A percentile compares a stretch with the other conserved stretches of the same genome.
Evolutionary conservation across 2,329 filamentous ascomycete species (phyloP).

Genomic region (Alternaria longipes): DNA sequence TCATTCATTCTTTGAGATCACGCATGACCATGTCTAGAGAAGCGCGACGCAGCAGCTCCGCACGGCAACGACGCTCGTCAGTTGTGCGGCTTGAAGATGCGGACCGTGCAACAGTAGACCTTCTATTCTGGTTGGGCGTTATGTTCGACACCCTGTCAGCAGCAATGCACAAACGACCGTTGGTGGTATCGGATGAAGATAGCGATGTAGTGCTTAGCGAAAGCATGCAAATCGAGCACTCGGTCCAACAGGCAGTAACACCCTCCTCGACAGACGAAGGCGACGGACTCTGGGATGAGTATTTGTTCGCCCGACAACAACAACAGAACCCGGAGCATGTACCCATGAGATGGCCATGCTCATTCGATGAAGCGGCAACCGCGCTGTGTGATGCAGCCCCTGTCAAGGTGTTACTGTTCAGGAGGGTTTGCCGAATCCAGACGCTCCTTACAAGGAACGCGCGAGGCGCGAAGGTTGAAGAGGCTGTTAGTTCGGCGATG

Average conservation of each 20-base stretch:
- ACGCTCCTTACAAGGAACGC: slow-evolving; percentile 58
- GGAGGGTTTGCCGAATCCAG: slow-evolving; percentile 65
- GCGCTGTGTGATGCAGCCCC: slow-evolving; percentile 63
- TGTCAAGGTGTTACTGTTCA: slow-evolving; percentile 67
- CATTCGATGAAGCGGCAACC: slow-evolving; percentile 61
- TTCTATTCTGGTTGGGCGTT: slow-evolving; percentile 67
- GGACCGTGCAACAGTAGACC: slow-evolving; percentile 59
- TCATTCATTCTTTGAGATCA: slow-evolving; percentile 50
- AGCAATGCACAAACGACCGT: slow-evolving; percentile 60
- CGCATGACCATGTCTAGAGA: slow-evolving; percentile 38
- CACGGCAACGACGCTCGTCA: slow-evolving; percentile 25
- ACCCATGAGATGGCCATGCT: slow-evolving; percentile 63
- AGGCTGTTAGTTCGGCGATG: slow-evolving; percentile 59
- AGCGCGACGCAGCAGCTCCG: slow-evolving; percentile 19
- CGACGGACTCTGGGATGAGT: slow-evolving; percentile 52
- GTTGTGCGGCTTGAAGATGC: slow-evolving; percentile 40
- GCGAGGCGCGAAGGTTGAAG: slow-evolving; percentile 56
- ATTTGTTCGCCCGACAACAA: slow-evolving; percentile 47
- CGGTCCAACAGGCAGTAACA: background rate
- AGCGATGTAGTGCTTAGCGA: slow-evolving; percentile 49
- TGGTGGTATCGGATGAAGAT: slow-evolving; percentile 58
- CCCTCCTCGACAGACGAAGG: slow-evolving; percentile 13
- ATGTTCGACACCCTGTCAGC: slow-evolving; percentile 68
- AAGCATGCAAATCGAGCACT: slow-evolving; percentile 13
- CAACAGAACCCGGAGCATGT: slow-evolving; percentile 26